A percentile compares a stretch with the other conserved stretches of the same genome.
These are phyloP conservation scores for Apostasia shenzhenica DNA, from an alignment of 106 monocot genomes.

Conservation along the genomic window DNA sequence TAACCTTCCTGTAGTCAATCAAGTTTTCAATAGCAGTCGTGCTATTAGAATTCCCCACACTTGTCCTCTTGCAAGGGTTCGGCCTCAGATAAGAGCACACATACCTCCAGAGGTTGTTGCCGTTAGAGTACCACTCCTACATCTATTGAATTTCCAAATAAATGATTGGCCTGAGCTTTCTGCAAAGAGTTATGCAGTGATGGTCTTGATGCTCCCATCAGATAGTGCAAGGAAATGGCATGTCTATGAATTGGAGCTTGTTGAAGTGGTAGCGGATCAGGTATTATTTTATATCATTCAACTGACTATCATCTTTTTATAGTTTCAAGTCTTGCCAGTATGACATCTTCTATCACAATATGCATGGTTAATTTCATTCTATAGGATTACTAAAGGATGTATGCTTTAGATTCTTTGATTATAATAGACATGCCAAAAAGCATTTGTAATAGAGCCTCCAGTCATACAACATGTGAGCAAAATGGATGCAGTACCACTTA, in stretches of 20 bases:
- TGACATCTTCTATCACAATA: no score
- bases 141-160: constrained; percentile 77
- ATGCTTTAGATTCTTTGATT: no score
- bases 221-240: constrained; percentile 88
- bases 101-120: no score
- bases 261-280: constrained; percentile 92
- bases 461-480: no score
- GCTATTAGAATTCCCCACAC: constrained; percentile 56
- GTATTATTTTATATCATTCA: constrained; percentile 9
- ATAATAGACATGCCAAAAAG: no score
- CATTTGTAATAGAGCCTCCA: no score
- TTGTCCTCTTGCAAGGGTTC: constrained; percentile 57
- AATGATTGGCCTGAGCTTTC: constrained; percentile 83
- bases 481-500: no score
- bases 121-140: constrained; percentile 19
- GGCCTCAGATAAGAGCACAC: no score
- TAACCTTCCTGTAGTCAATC: constrained; percentile 57
- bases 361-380: no score
- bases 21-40: constrained; percentile 63
- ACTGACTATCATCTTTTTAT: no score
- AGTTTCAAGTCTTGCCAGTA: no score
- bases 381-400: no score
- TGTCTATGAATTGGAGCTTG: constrained; percentile 72
- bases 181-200: constrained; percentile 71
- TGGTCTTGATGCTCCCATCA: constrained; percentile 84